A percentile compares a stretch with the other conserved stretches of the same genome.
Evolutionary conservation across 352 stramenopile genomes (phyloP).

Genomic region (Pilasporangium apinafurcum): DNA sequence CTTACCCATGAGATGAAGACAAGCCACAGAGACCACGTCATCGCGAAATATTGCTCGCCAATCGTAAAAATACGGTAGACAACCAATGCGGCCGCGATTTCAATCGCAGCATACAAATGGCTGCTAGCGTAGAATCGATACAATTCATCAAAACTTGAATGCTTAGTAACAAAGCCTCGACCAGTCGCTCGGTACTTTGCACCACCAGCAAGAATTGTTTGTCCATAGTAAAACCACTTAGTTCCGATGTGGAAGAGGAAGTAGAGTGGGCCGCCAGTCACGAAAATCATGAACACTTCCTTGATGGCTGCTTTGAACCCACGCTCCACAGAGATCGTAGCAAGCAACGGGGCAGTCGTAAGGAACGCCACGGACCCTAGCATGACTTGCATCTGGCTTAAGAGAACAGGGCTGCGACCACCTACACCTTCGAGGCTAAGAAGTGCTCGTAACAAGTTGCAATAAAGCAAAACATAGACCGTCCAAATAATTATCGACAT

Average conservation of each 20-base stretch:
- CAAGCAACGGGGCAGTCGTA: constrained; percentile 95
- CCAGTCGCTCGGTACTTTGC: constrained; percentile 98
- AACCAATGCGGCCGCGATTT: constrained; percentile 87
- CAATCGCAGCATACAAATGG: constrained; percentile 95
- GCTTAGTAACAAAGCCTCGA: constrained; percentile 98
- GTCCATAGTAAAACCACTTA: constrained; percentile 98
- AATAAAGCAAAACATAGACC: constrained; percentile 96
- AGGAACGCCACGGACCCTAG: constrained; percentile 95
- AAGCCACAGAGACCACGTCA: constrained; percentile 98
- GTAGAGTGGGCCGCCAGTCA: constrained; percentile 96
- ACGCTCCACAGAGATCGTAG: constrained; percentile 96
- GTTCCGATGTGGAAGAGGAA: constrained; percentile 99
- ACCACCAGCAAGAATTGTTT: constrained; percentile 97
- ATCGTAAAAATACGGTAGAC: constrained; percentile 94
- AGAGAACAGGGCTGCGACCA: constrained; percentile 88
- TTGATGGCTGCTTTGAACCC: constrained; percentile 94
- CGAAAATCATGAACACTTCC: constrained; percentile 93
- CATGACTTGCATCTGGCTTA: constrained; percentile 95
- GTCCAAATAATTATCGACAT: constrained; percentile 98
- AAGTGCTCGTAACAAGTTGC: constrained; percentile 92
- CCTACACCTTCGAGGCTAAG: constrained; percentile 91
- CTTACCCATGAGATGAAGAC: constrained; percentile 64
- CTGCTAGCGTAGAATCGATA: constrained; percentile 98
- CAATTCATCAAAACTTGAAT: constrained; percentile 97
- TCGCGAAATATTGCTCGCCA: constrained; percentile 93